Percentiles rank a stretch among this genome's conserved stretches.
phyloP scores from a whole-genome alignment of 192 early-diverging fungal genomes.

The Dissophora ornata region DNA sequence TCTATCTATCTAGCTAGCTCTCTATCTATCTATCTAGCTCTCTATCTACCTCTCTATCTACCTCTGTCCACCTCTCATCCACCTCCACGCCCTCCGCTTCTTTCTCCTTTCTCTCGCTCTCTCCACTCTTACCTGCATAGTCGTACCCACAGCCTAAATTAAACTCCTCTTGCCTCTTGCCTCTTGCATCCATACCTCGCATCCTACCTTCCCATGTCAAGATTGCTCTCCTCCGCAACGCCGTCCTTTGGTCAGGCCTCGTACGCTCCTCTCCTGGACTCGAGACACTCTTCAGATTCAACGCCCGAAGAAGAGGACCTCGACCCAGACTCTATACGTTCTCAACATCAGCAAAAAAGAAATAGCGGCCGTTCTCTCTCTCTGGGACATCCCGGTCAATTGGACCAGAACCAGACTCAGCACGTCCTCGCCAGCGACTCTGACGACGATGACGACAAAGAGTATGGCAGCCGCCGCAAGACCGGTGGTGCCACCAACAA shows the following conservation, averaged over 20 bases:
- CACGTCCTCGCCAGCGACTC: constrained; percentile 11
- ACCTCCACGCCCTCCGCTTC: too few species aligned
- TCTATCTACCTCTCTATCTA: too few species aligned
- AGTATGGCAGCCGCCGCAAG: background rate
- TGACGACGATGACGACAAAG: background rate
- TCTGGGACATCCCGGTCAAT: background rate
- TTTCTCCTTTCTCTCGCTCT: too few species aligned
- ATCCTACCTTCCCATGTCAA: constrained; percentile 34
- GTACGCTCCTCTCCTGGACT: constrained; percentile 35
- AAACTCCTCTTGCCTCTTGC: too few species aligned
- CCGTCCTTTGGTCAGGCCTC: constrained; percentile 38
- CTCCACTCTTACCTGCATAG: too few species aligned
- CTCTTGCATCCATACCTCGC: too few species aligned
- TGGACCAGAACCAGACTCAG: background rate
- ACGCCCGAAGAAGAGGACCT: constrained; percentile 37
- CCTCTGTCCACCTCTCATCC: too few species aligned
- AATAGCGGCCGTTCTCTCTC: background rate
- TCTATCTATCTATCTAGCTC: too few species aligned
- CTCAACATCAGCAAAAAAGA: background rate
- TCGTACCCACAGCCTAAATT: too few species aligned
- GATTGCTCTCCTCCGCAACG: constrained; percentile 39
- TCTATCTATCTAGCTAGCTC: too few species aligned
- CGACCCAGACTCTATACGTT: constrained; percentile 43
- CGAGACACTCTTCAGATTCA: constrained; percentile 6
- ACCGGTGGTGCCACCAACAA: background rate